Conservation (phyloP, 441 rosid genomes). For the Populus hybrid region DNA sequence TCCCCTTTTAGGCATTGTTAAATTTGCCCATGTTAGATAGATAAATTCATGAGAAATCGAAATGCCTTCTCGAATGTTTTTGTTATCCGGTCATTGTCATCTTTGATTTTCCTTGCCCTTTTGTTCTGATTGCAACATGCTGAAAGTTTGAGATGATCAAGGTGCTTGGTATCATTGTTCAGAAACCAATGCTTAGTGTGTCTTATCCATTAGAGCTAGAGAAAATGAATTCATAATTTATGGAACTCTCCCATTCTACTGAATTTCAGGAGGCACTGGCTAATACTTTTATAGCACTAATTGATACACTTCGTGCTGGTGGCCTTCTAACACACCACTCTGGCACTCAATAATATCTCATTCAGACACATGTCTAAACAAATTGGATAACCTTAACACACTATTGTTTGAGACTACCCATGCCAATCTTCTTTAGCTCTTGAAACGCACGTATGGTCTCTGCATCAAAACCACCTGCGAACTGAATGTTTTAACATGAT, state of each 20-base stretch:
- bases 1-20: no score
- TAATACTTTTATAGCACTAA: no score
- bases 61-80: neutral
- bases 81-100: no score
- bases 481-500: constrained; percentile 35
- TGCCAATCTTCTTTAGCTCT: constrained; percentile 60
- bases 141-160: no score
- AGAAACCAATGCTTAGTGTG: no score
- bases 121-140: no score
- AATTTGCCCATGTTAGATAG: no score
- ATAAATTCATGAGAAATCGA: no score
- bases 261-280: neutral
- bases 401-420: constrained; percentile 26
- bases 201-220: neutral
- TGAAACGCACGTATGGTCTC: constrained; percentile 73
- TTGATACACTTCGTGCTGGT: neutral
- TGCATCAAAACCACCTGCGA: constrained; percentile 88
- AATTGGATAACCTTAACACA: neutral
- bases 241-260: neutral
- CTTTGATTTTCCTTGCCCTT: no score
- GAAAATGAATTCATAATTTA: neutral
- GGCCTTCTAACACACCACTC: neutral
- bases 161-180: no score
- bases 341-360: neutral
- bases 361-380: neutral